Conservation (phyloP, 2,329 filamentous ascomycete species). For the Tolypocladium guangdongense region DNA sequence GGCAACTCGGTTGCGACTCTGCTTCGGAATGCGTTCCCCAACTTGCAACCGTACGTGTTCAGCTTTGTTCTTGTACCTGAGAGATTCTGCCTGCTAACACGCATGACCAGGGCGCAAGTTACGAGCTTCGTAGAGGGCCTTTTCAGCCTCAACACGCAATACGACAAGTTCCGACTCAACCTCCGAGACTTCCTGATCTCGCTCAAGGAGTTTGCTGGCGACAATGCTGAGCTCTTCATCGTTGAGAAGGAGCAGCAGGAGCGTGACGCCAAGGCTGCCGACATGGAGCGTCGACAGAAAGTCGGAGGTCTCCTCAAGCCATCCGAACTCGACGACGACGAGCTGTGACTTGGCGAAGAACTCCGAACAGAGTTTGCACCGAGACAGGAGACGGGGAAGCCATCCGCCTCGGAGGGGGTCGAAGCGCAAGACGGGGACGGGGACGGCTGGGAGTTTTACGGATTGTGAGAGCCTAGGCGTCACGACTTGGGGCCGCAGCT, state of each 20-base stretch:
- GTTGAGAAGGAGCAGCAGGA: conserved; percentile 93
- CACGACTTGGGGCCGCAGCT: not conserved
- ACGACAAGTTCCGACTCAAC: conserved; percentile 91
- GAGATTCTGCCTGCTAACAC: conserved; percentile 21
- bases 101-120: conserved; percentile 60
- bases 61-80: not conserved
- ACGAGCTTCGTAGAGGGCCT: conserved; percentile 80
- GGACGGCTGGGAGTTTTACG: conserved; percentile 59
- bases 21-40: conserved; percentile 82
- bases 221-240: conserved; percentile 86
- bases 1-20: conserved; percentile 77
- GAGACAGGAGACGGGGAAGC: conserved; percentile 12
- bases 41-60: conserved; percentile 69
- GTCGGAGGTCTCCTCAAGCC: conserved; percentile 94
- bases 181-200: conserved; percentile 95
- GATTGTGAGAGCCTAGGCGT: conserved; percentile 30
- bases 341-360: conserved; percentile 73
- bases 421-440: conserved; percentile 14
- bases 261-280: conserved; percentile 72
- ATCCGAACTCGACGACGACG: conserved; percentile 87
- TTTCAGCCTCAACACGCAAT: conserved; percentile 78
- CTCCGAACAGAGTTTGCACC: conserved; percentile 50
- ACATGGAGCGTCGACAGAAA: conserved; percentile 86
- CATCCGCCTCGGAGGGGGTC: conserved; percentile 13
- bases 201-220: conserved; percentile 90